Evolutionary conservation across 345 rosid genomes (phyloP).

Genomic region (Mallotus nudiflorus): DNA sequence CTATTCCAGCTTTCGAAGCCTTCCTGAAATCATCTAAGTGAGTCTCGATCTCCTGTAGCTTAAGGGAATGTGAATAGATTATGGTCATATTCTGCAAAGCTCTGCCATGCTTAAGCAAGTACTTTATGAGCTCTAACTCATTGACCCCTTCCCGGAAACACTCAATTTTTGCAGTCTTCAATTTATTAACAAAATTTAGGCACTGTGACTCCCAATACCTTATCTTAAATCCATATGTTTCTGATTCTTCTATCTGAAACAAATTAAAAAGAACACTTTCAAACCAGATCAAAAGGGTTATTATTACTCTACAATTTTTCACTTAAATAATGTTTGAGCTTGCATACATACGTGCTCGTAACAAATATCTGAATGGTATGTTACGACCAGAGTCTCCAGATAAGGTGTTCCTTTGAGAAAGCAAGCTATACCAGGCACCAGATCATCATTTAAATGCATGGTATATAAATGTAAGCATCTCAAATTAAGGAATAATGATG

Average conservation of each 20-base stretch:
- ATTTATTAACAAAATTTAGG: background rate
- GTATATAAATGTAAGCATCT: background rate
- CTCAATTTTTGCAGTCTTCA: background rate
- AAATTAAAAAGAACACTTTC: no score
- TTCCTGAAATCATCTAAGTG: background rate
- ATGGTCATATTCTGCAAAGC: background rate
- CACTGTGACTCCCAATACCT: background rate
- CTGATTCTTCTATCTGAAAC: no score
- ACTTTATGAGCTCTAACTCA: background rate
- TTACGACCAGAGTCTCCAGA: background rate
- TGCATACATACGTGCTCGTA: no score
- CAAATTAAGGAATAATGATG: background rate
- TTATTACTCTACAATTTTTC: no score
- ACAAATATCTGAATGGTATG: background rate
- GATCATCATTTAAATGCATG: background rate
- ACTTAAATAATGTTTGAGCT: no score
- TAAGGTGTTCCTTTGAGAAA: background rate
- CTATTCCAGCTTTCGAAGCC: no score
- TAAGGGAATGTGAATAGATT: background rate
- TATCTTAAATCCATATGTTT: background rate
- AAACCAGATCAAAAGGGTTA: no score
- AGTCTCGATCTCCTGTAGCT: background rate
- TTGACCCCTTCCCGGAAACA: background rate
- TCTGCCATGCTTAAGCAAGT: background rate
- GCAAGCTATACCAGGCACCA: background rate